Conservation (phyloP, 2,329 filamentous ascomycete species). For the Fusarium miscanthi region DNA sequence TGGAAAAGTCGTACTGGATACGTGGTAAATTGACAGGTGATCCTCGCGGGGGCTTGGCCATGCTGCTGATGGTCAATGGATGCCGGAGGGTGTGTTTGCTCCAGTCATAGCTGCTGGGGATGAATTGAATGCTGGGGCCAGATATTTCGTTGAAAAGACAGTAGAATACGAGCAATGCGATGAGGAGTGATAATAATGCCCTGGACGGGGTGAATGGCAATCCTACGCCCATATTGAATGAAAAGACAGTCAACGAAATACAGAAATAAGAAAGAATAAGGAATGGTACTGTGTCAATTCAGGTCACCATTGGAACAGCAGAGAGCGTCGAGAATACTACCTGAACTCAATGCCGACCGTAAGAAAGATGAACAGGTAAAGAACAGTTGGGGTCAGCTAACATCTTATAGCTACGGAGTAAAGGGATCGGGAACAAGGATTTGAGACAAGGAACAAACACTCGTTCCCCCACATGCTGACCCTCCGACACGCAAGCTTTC, state of each 20-base stretch:
- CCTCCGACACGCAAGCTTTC: slow-evolving; percentile 20
- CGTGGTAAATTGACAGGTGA: slow-evolving; percentile 23
- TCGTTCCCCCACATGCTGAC: slow-evolving; percentile 25
- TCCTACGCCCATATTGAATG: slow-evolving; percentile 36
- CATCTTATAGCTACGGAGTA: slow-evolving; percentile 34
- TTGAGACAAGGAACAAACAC: slow-evolving; percentile 21
- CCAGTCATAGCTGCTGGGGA: slow-evolving; percentile 42
- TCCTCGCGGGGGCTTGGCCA: slow-evolving; percentile 27
- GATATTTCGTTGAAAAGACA: slow-evolving; percentile 29
- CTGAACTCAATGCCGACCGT: not conserved
- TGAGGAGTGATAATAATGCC: slow-evolving; percentile 31
- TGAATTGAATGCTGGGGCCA: slow-evolving; percentile 21
- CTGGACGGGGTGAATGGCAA: slow-evolving; percentile 35
- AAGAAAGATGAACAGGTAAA: not conserved
- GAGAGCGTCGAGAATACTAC: not conserved
- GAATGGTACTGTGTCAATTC: slow-evolving; percentile 7
- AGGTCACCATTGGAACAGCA: slow-evolving; percentile 26
- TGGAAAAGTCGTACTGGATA: slow-evolving; percentile 39
- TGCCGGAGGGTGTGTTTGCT: slow-evolving; percentile 23
- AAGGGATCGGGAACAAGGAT: slow-evolving; percentile 20
- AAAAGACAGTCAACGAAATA: not conserved
- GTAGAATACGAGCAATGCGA: slow-evolving; percentile 27
- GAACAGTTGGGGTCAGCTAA: slow-evolving; percentile 2
- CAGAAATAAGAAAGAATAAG: not conserved
- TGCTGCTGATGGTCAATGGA: slow-evolving; percentile 15